Conservation (phyloP, 1,284 basidiomycete species). For the Leccinum griseonigrum region DNA sequence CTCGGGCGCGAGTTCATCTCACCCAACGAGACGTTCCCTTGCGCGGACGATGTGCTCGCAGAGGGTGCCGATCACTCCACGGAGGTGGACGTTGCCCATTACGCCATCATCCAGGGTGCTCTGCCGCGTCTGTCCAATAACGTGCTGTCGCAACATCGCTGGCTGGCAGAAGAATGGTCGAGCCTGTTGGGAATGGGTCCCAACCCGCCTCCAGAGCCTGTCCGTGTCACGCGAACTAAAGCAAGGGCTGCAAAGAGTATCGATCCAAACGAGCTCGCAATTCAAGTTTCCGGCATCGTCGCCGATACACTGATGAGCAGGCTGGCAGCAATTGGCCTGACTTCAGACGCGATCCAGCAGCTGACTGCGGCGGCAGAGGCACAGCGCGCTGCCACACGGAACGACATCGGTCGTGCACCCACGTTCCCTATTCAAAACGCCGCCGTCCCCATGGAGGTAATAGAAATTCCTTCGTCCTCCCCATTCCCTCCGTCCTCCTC, state of each 20-base stretch:
- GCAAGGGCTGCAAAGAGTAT: neutral
- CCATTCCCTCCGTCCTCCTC: too few species aligned
- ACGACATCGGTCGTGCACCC: too few species aligned
- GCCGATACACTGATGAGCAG: neutral
- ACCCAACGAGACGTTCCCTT: neutral
- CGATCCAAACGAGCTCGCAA: neutral
- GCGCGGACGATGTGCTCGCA: constrained; percentile 5
- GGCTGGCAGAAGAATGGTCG: constrained; percentile 10
- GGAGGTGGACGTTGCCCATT: neutral
- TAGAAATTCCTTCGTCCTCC: too few species aligned
- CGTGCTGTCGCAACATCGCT: neutral
- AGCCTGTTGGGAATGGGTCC: constrained; percentile 5
- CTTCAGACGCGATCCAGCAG: neutral
- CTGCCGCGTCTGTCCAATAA: neutral
- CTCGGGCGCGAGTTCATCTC: constrained; percentile 6
- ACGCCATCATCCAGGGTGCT: neutral
- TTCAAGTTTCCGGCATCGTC: neutral
- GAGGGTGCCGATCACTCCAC: constrained; percentile 16
- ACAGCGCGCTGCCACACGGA: too few species aligned
- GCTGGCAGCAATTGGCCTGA: neutral
- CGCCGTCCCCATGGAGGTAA: too few species aligned
- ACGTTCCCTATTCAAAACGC: too few species aligned
- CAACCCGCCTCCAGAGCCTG: neutral
- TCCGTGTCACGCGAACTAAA: neutral
- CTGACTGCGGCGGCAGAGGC: neutral